Conservation (phyloP, 1,284 basidiomycete genomes). For the Gomphus bonarii region DNA sequence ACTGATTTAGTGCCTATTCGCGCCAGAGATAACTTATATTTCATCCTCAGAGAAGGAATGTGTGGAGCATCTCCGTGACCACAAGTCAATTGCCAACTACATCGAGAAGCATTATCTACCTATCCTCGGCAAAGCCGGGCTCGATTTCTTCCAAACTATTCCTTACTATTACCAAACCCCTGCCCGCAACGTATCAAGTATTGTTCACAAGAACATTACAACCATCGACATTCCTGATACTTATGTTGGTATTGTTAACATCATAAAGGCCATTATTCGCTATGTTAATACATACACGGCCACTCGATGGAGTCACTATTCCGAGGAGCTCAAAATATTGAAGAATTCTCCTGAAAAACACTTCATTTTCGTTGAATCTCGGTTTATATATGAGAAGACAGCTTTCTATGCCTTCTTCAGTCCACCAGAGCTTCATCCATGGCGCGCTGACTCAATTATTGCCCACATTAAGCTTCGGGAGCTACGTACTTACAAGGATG, state of each 20-base stretch:
- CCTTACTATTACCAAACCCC: slow-evolving; percentile 20
- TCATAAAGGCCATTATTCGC: background rate
- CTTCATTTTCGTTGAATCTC: background rate
- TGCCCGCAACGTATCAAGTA: background rate
- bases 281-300: background rate
- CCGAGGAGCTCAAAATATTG: background rate
- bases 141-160: slow-evolving; percentile 13
- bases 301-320: background rate
- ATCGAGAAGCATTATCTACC: slow-evolving; percentile 17
- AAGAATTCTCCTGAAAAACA: background rate
- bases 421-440: no score
- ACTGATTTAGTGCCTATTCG: no score
- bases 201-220: background rate
- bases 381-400: background rate
- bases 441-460: background rate
- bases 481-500: background rate
- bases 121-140: slow-evolving; percentile 17
- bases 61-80: no score
- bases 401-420: background rate
- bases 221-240: background rate
- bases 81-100: no score
- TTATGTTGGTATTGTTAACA: background rate
- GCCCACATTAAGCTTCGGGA: background rate
- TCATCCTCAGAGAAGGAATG: no score
- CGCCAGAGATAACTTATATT: background rate